Evolutionary conservation across 2,329 filamentous ascomycete species (phyloP).

Genomic region (Venturia effusa): DNA sequence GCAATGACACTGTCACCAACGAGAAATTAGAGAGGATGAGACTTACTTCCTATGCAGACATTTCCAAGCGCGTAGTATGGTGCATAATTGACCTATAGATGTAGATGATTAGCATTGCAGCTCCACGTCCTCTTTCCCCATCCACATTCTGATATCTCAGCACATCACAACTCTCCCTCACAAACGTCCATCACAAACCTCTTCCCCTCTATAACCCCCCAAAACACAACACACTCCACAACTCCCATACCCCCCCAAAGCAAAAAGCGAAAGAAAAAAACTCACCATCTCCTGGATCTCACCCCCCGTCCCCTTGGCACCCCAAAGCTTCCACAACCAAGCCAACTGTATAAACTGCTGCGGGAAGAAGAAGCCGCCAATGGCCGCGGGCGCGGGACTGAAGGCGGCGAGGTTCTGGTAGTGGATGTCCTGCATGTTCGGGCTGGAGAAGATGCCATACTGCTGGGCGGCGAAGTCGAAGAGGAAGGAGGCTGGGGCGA

Average conservation of each 20-base stretch:
- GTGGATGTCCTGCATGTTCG: constrained; percentile 50
- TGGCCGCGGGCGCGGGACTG: constrained; percentile 45
- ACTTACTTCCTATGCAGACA: constrained; percentile 46
- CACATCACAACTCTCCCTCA: too few relatives aligned
- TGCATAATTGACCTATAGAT: constrained; percentile 33
- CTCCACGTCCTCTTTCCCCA: too few relatives aligned
- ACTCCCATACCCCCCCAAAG: too few relatives aligned
- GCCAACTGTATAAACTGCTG: constrained; percentile 48
- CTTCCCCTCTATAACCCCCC: too few relatives aligned
- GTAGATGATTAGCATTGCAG: background rate
- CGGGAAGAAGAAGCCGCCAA: constrained; percentile 51
- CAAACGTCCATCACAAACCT: too few relatives aligned
- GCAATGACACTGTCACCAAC: background rate
- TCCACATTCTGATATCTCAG: too few relatives aligned
- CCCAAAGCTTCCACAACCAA: constrained; percentile 48
- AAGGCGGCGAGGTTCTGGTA: constrained; percentile 48
- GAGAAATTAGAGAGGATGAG: background rate
- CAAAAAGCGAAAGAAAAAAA: background rate
- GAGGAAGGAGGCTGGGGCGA: constrained; percentile 44
- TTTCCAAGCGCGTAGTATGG: constrained; percentile 48
- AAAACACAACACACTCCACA: too few relatives aligned
- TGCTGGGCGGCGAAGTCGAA: constrained; percentile 49
- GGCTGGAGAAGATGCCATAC: constrained; percentile 46
- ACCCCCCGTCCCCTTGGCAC: constrained; percentile 31
- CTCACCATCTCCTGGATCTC: constrained; percentile 36